phyloP scores from a whole-genome alignment of 495 filamentous ascomycete genomes.

The Penicillium riverlandense region DNA sequence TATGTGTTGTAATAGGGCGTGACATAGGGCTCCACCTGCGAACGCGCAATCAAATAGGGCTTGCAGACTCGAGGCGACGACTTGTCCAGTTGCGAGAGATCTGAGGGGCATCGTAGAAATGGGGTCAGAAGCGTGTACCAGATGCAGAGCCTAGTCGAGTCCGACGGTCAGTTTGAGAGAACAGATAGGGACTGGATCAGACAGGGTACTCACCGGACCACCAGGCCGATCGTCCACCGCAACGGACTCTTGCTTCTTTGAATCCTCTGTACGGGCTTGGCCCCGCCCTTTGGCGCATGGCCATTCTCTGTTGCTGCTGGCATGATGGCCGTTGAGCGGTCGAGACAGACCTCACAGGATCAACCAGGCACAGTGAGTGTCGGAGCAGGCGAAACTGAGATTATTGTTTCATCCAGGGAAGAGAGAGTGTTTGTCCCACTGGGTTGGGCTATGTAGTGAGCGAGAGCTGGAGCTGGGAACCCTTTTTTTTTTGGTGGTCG shows the following conservation, averaged over 20 bases:
- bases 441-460: neutral
- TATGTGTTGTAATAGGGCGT: slow-evolving; percentile 84
- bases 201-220: slow-evolving; percentile 51
- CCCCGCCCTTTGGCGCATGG: slow-evolving; percentile 12
- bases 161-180: neutral
- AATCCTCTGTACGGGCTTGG: slow-evolving; percentile 10
- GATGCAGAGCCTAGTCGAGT: slow-evolving; percentile 53
- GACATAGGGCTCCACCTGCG: slow-evolving; percentile 64
- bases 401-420: slow-evolving; percentile 2
- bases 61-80: slow-evolving; percentile 75
- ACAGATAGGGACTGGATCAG: neutral
- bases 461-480: neutral
- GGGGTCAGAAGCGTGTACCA: slow-evolving; percentile 83
- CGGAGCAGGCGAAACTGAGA: neutral
- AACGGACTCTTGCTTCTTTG: slow-evolving; percentile 26
- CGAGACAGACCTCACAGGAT: slow-evolving; percentile 3
- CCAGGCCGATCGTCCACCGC: slow-evolving; percentile 46
- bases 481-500: too few relatives aligned
- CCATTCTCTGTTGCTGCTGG: slow-evolving; percentile 19
- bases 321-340: slow-evolving; percentile 14
- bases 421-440: too few relatives aligned
- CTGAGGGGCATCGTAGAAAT: slow-evolving; percentile 74
- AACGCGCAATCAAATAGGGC: slow-evolving; percentile 66
- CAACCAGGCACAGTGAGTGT: neutral
- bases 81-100: slow-evolving; percentile 55